phyloP scores from a whole-genome alignment of 169 alveolate species.

The Plasmodium ovale region DNA sequence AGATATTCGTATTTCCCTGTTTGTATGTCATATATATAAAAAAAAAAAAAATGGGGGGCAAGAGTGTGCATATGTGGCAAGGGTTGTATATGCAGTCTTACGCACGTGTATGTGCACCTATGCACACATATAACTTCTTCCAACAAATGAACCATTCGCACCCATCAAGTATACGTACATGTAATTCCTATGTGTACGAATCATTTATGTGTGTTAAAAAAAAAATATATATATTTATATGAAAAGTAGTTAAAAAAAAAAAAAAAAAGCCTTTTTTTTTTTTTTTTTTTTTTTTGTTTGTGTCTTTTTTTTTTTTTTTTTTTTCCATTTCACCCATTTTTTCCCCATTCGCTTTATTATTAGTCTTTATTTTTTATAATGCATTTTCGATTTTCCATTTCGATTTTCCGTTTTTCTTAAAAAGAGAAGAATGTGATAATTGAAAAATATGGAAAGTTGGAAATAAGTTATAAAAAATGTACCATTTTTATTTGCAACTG shows the following conservation, averaged over 20 bases:
- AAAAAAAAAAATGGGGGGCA: too few relatives aligned
- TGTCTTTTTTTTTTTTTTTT: not conserved
- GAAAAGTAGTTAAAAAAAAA: not conserved
- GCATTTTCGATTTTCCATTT: slow-evolving; percentile 6
- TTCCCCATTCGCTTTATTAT: slow-evolving; percentile 33
- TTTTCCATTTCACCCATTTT: not conserved
- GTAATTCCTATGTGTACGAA: not conserved
- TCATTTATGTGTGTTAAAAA: not conserved
- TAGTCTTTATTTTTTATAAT: not conserved
- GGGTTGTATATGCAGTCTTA: not conserved
- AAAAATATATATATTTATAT: not conserved
- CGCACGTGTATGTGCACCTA: not conserved
- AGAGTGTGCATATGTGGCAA: not conserved
- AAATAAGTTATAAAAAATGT: not conserved
- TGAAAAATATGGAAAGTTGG: not conserved
- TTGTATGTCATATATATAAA: not conserved
- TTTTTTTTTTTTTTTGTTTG: slow-evolving; percentile 9
- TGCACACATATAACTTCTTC: not conserved
- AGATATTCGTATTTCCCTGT: not conserved
- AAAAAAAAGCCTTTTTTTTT: slow-evolving; percentile 6
- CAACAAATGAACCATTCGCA: not conserved
- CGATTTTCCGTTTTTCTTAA: slow-evolving; percentile 8
- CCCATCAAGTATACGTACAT: not conserved
- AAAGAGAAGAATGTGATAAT: slow-evolving; percentile 13
- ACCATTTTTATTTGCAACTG: slow-evolving; percentile 37